Conservation (phyloP, 148 eudicot species). For the Beta vulgaris region DNA sequence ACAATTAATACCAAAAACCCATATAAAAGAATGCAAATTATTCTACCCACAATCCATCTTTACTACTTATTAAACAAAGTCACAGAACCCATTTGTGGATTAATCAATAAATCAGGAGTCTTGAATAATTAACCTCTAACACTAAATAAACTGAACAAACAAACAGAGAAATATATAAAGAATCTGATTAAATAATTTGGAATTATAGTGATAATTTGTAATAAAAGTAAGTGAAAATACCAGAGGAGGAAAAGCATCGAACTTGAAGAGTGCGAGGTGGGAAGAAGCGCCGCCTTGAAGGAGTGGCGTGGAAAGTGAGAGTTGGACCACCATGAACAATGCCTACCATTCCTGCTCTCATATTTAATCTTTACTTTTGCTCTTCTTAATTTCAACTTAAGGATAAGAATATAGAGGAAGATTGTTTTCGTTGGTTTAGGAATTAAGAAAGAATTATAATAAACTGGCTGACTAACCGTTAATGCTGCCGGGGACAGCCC, state of each 20-base stretch:
- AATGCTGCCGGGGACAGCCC: not conserved
- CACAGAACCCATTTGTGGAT: not conserved
- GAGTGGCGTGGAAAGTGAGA: slow-evolving; percentile 22
- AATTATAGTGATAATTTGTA: not conserved
- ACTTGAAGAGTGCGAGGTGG: slow-evolving; percentile 3
- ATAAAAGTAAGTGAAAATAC: slow-evolving; percentile 11
- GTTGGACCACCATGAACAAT: slow-evolving; percentile 24
- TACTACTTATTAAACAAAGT: not conserved
- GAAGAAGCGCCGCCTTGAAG: slow-evolving; percentile 18
- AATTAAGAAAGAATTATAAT: not conserved
- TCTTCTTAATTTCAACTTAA: not conserved
- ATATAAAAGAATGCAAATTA: not conserved
- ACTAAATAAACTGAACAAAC: not conserved
- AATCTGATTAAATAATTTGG: not conserved
- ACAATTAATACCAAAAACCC: not conserved
- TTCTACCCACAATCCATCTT: not conserved
- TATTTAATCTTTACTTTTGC: not conserved
- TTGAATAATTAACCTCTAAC: not conserved
- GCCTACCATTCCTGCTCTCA: slow-evolving; percentile 28
- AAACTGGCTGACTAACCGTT: not conserved
- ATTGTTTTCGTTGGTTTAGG: too few relatives aligned
- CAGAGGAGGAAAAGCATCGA: slow-evolving; percentile 34
- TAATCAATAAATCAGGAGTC: not conserved
- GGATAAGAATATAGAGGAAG: not conserved
- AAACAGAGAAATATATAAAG: not conserved